These are phyloP conservation scores for Excoecaria agallocha DNA, from an alignment of 345 rosid species.

Conservation along the genomic window DNA sequence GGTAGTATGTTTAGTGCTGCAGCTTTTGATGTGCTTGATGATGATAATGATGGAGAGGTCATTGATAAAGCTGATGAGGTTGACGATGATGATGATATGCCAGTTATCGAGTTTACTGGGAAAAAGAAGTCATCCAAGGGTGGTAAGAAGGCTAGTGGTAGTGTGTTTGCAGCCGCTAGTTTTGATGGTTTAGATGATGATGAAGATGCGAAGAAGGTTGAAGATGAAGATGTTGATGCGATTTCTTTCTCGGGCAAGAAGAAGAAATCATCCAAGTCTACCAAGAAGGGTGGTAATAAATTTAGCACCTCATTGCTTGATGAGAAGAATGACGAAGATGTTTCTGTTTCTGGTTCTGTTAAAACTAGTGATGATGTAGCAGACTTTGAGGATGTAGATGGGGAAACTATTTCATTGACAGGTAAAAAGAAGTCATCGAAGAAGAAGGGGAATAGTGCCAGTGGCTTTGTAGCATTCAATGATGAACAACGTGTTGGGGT, in stretches of 20 bases:
- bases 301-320: constrained; percentile 54
- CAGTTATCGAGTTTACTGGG: constrained; percentile 40
- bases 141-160: constrained; percentile 32
- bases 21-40: constrained; percentile 53
- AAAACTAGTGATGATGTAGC: constrained; percentile 22
- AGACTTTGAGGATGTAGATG: constrained; percentile 40
- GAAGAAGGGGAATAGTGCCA: constrained; percentile 47
- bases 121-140: constrained; percentile 51
- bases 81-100: constrained; percentile 37
- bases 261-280: constrained; percentile 70
- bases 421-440: constrained; percentile 79
- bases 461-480: constrained; percentile 32
- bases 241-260: constrained; percentile 68
- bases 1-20: constrained; percentile 44
- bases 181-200: constrained; percentile 37
- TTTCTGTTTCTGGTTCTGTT: constrained; percentile 31
- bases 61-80: constrained; percentile 26
- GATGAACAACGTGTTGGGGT: constrained; percentile 36
- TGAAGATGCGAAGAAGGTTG: constrained; percentile 35
- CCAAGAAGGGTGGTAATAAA: constrained; percentile 51
- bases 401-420: constrained; percentile 34
- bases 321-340: constrained; percentile 47
- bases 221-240: constrained; percentile 27
- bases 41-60: constrained; percentile 35
- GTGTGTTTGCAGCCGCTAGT: constrained; percentile 22